phyloP scores from a whole-genome alignment of 1,139 yeast genomes.

The Geotrichum fermentans region DNA sequence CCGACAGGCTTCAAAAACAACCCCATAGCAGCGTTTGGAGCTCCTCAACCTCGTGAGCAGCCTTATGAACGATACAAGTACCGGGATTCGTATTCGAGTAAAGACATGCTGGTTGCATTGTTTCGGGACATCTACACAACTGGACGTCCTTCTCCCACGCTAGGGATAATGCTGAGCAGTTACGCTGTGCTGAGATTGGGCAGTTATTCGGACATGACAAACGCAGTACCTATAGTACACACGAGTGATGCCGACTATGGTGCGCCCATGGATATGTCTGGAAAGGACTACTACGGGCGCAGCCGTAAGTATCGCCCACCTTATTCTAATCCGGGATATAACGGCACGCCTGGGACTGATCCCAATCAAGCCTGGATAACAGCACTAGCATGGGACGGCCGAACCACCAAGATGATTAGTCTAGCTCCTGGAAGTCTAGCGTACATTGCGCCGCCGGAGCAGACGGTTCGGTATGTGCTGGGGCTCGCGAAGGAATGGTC shows the following conservation, averaged over 20 bases:
- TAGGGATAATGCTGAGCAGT: conserved; percentile 11
- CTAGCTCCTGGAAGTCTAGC: conserved; percentile 9
- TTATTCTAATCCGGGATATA: background rate
- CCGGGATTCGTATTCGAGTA: background rate
- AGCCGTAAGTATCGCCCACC: conserved; percentile 3
- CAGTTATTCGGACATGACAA: conserved; percentile 12
- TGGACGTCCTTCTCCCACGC: conserved; percentile 12
- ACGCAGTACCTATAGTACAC: conserved; percentile 7
- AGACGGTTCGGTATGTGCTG: conserved; percentile 10
- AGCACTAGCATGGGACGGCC: conserved; percentile 17
- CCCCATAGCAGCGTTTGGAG: background rate
- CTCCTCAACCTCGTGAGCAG: background rate
- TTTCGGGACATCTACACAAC: conserved; percentile 14
- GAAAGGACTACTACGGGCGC: background rate
- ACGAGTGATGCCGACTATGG: background rate
- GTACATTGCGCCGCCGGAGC: conserved; percentile 5
- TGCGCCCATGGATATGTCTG: background rate
- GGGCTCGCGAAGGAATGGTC: conserved; percentile 16
- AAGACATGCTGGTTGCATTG: conserved; percentile 11
- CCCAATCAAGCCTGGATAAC: conserved; percentile 15
- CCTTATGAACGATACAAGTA: background rate
- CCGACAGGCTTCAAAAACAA: background rate
- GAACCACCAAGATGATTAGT: conserved; percentile 14
- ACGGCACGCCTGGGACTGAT: background rate
- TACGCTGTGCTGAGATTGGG: conserved; percentile 18